Evolutionary conservation across 768 basidiomycete genomes (phyloP), one percentile per base, ranked within the genome.

Genomic region (Xerocomus spinulosus): DNA sequence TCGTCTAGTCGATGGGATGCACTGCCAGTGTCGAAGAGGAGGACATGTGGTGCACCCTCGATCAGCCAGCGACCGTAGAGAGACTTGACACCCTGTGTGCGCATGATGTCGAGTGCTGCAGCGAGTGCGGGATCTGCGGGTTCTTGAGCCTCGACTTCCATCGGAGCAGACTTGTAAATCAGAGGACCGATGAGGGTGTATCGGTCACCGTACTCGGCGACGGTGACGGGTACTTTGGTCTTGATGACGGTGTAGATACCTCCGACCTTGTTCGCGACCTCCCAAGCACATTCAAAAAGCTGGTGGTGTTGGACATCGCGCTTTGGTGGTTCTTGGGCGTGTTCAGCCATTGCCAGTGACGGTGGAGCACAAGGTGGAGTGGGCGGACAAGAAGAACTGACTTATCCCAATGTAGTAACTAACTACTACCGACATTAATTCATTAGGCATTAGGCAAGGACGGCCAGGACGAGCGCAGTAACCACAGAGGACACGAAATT

Each of bases 241-340:
- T 97, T 97, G 67, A 98, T 96, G 73, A 99, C 95, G 55, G 95
- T 97, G 78, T 97, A 97, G 70, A 97, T 97, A 52, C 95, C 95
- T 58, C 94, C 95, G 68, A 97, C 94, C 71, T 96, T 97, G 81
- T 97, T 96, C 28, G 87, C 93, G 59, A 96, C 94, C 73, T 96
- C 94, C 94, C 94, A 97, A 28, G 93, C 93, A 67, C 87, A 91
- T 65, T 96, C 93, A 63, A 96, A 96, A 62, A 96, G 85, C 28
- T 91, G 61, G 39, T 89, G 81, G 56, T 84, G 79, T 62, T 81
- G 81, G 42, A 89, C 81, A 68, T 90, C 87, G 71, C 90, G 85
- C 51, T 73, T 75, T 24, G 59, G 49, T 2, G 57, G 29, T 18
- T 67, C 62, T 39, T 35, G 12, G 9, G 32, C 18, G 6, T 42